phyloP scores from a whole-genome alignment of 306 rosid genomes.

The Vigna reflexopilosa region DNA sequence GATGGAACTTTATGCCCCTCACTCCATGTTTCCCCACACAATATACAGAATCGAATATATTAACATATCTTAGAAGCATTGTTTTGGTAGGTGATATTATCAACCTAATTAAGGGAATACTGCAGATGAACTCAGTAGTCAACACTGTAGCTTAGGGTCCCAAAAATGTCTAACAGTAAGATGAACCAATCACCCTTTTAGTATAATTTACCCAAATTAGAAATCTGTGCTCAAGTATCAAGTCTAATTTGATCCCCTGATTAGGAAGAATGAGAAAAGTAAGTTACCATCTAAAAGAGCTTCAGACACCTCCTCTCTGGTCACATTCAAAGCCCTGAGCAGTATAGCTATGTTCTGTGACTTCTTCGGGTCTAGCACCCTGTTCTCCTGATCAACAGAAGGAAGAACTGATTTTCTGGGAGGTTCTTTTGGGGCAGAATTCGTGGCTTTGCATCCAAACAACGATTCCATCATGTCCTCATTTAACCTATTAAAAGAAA shows the following conservation, averaged over 20 bases:
- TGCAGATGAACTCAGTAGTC: conserved; percentile 9
- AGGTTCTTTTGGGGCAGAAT: conserved; percentile 66
- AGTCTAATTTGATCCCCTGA: conserved; percentile 34
- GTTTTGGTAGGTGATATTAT: neutral
- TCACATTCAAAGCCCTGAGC: conserved; percentile 91
- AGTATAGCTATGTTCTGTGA: conserved; percentile 96
- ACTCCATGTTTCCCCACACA: conserved; percentile 26
- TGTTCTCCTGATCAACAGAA: conserved; percentile 72
- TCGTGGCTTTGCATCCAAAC: conserved; percentile 73
- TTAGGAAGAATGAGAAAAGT: conserved; percentile 28
- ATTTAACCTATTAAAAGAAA: conserved; percentile 65
- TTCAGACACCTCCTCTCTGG: conserved; percentile 91
- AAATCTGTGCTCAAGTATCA: conserved; percentile 26
- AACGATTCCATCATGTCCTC: conserved; percentile 99
- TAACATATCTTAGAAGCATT: conserved; percentile 14
- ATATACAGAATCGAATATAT: conserved; percentile 20
- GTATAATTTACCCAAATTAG: conserved; percentile 24
- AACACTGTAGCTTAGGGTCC: conserved; percentile 3
- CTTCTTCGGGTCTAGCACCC: conserved; percentile 95
- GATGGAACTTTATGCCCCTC: neutral
- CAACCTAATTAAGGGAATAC: neutral
- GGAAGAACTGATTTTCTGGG: conserved; percentile 74
- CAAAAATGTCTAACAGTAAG: neutral
- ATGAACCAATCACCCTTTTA: conserved; percentile 23
- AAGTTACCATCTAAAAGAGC: conserved; percentile 89